Percentiles rank a stretch among this genome's conserved stretches.
Conservation (phyloP, 169 alveolate genomes). For the Plasmodium berghei region DNA sequence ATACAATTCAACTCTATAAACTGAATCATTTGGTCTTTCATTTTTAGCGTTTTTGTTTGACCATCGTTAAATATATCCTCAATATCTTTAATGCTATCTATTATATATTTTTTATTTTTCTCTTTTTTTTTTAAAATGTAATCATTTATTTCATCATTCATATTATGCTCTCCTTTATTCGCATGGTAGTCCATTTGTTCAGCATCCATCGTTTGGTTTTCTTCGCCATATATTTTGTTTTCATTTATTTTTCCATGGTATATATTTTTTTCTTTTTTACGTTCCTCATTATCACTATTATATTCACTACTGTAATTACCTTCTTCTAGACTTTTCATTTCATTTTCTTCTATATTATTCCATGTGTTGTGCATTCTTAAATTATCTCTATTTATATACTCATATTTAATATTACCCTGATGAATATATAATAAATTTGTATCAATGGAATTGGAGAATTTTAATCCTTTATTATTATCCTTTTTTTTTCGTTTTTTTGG, state of each 20-base stretch:
- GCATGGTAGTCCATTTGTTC: neutral
- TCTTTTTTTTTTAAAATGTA: slow-evolving; percentile 13
- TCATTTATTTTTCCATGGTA: neutral
- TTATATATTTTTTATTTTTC: slow-evolving; percentile 30
- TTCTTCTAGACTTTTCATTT: neutral
- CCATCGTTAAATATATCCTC: slow-evolving; percentile 32
- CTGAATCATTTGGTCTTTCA: slow-evolving; percentile 35
- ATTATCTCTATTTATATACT: neutral
- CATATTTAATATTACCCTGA: slow-evolving; percentile 8
- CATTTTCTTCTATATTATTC: neutral
- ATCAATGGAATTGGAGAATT: slow-evolving; percentile 25
- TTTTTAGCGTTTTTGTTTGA: slow-evolving; percentile 27
- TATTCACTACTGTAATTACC: neutral
- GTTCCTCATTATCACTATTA: neutral
- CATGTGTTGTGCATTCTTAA: neutral
- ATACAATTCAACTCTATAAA: slow-evolving; percentile 43
- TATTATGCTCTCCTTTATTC: neutral
- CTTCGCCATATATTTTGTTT: neutral
- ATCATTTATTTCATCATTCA: slow-evolving; percentile 15
- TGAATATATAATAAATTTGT: slow-evolving; percentile 41
- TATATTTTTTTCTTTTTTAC: neutral
- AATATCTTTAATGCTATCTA: slow-evolving; percentile 46
- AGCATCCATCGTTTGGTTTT: neutral
- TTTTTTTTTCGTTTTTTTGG: slow-evolving; percentile 14
- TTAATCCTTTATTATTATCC: slow-evolving; percentile 19